Base-by-base conservation (phyloP, 805 yeast species). In the Candida peoriensis region DNA sequence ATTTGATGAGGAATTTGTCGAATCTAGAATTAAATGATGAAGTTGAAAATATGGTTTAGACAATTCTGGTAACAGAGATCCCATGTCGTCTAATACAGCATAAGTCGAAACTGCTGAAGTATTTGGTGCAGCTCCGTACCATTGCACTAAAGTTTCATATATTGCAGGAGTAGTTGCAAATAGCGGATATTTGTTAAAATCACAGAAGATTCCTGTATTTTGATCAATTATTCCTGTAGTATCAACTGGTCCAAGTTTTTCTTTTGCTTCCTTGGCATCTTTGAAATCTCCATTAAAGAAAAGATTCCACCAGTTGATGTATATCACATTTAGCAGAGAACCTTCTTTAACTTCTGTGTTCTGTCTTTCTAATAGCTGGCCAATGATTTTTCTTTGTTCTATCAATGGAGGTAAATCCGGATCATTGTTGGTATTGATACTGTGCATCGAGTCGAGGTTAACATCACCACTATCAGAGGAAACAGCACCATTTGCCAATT, bases 91-190 rank as follows among this genome's bases (percentile, higher is more conserved):
- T 10, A 39, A 31, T 16, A 68, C 46, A 8, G 64, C 43, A 13
- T 43, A 48, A 4, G 78, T 63, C n/a, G 44, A 41, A 1, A 70
- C 54, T 1, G 70, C 63, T 6, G 42, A 40, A 6, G 69, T 60
- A 5, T 49, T 52, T 1, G 68, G 66, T 2, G 56, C 49, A 16
- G 72, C 33, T 0, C 82, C 83, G 52, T 77, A 79, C 78, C 81
- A 74, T 21, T 63, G 60, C 1, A 52, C 55, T 8, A 81, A 52
- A 38, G 61, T 49, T 3, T 61, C 47, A 44, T 74, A 79, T 3
- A 71, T 63, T 5, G 59, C 54, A 6, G 68, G 69, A 0, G 74
- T 58, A 1, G 80, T 55, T 0, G 64, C 48, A 34, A 57, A 24
- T 38, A 64, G 47, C 11, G 66, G 58, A 32, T 46, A 31, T 13